Percentiles rank a stretch among this genome's conserved stretches.
phyloP scores from a whole-genome alignment of 129 eudicot species.

The Chrysanthemum makinoi region DNA sequence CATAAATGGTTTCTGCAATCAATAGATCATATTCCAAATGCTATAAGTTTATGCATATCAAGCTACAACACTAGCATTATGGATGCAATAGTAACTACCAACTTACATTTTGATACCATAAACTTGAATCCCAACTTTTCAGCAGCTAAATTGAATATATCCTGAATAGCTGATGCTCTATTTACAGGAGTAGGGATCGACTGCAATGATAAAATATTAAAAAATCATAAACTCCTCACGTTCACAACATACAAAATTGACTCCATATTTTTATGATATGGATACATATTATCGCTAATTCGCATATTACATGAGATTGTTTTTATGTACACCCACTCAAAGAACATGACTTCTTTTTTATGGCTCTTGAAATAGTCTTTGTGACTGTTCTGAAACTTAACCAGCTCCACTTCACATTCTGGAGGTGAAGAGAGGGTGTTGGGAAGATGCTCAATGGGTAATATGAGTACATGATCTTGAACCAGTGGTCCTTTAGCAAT shows the following conservation, averaged over 20 bases:
- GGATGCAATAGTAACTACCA: too few species aligned
- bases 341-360: slow-evolving; percentile 76
- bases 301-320: slow-evolving; percentile 95
- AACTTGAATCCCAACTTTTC: too few species aligned
- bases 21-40: too few species aligned
- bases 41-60: too few species aligned
- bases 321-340: slow-evolving; percentile 73
- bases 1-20: too few species aligned
- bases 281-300: slow-evolving; percentile 26
- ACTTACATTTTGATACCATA: too few species aligned
- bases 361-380: slow-evolving; percentile 55
- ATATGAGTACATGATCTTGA: slow-evolving; percentile 75
- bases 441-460: slow-evolving; percentile 86
- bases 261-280: background rate
- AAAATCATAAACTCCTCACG: background rate
- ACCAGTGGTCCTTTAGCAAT: slow-evolving; percentile 90
- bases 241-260: too few species aligned
- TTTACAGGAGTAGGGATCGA: slow-evolving; percentile 77
- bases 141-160: slow-evolving; percentile 85
- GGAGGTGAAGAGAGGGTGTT: slow-evolving; percentile 66
- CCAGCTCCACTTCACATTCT: slow-evolving; percentile 66
- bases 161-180: slow-evolving; percentile 63
- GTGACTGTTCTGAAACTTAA: slow-evolving; percentile 69
- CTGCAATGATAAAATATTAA: slow-evolving; percentile 32
- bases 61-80: too few species aligned